Percentiles rank a stretch among this genome's conserved stretches.
Evolutionary conservation across 1,139 yeast species (phyloP).

Genomic region (Hemisphaericaspora xylofermentans): DNA sequence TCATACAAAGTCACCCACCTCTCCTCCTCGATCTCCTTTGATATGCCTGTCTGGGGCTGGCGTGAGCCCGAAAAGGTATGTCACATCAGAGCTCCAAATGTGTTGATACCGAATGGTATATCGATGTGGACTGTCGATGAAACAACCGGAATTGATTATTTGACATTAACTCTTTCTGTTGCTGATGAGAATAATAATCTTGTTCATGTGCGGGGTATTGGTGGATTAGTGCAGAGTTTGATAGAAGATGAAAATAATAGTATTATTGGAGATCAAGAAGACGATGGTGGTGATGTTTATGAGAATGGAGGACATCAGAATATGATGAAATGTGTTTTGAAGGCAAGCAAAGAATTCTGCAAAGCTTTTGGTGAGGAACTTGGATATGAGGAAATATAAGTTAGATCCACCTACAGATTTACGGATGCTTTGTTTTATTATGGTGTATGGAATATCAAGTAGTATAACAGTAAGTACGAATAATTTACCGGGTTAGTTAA

Average conservation of each 20-base stretch:
- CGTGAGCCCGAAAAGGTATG: constrained; percentile 25
- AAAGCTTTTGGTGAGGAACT: constrained; percentile 20
- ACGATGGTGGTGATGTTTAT: neutral
- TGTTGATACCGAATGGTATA: constrained; percentile 37
- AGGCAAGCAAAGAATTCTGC: constrained; percentile 20
- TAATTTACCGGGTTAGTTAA: too few species aligned
- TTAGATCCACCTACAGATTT: too few species aligned
- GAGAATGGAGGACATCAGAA: neutral
- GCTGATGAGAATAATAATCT: constrained; percentile 33
- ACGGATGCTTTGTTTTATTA: too few species aligned
- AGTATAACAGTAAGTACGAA: too few species aligned
- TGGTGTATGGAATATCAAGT: too few species aligned
- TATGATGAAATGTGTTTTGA: constrained; percentile 19
- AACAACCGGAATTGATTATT: constrained; percentile 23
- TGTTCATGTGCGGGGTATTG: constrained; percentile 23
- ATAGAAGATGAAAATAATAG: too few species aligned
- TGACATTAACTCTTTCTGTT: constrained; percentile 31
- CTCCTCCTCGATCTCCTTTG: constrained; percentile 30
- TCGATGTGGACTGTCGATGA: constrained; percentile 23
- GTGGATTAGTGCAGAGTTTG: neutral
- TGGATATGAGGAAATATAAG: too few species aligned
- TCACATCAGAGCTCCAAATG: constrained; percentile 22
- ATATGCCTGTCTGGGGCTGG: constrained; percentile 32
- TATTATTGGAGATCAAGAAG: too few species aligned
- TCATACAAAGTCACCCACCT: constrained; percentile 15